Evolutionary conservation across 257 asterid genomes (phyloP).

Genomic region (Hygrophila difformis): DNA sequence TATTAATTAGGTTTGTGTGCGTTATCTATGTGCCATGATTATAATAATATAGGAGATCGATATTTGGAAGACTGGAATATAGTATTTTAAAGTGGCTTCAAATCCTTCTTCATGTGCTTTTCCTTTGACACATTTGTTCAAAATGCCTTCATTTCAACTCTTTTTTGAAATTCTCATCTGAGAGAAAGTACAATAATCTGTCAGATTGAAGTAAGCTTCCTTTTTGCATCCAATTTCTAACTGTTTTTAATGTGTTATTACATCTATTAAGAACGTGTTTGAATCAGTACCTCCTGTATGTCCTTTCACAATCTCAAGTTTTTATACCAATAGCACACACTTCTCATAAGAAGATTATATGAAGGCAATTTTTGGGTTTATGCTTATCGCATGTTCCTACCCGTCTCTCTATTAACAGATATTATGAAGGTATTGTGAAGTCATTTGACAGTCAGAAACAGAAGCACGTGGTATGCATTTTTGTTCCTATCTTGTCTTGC

Average conservation of each 20-base stretch:
- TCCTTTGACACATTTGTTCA: too few relatives aligned
- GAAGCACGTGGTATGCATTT: constrained; percentile 77
- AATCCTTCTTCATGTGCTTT: too few relatives aligned
- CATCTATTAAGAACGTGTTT: too few relatives aligned
- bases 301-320: not conserved
- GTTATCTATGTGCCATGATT: constrained; percentile 15
- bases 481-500: constrained; percentile 2
- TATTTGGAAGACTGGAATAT: not conserved
- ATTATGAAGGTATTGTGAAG: constrained; percentile 81
- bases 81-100: too few relatives aligned
- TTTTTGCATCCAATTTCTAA: too few relatives aligned
- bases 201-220: too few relatives aligned
- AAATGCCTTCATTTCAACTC: too few relatives aligned
- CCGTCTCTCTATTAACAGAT: constrained; percentile 40
- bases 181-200: too few relatives aligned
- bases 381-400: not conserved
- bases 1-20: constrained; percentile 16
- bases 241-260: too few relatives aligned
- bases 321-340: constrained; percentile 5
- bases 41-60: too few relatives aligned
- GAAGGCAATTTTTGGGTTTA: constrained; percentile 7
- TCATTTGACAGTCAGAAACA: constrained; percentile 73
- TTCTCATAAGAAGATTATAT: constrained; percentile 1
- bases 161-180: too few relatives aligned
- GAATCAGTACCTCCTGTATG: constrained; percentile 1